Base-by-base conservation (phyloP, 768 basidiomycete genomes). In the Pleurotus tuber-regium region DNA sequence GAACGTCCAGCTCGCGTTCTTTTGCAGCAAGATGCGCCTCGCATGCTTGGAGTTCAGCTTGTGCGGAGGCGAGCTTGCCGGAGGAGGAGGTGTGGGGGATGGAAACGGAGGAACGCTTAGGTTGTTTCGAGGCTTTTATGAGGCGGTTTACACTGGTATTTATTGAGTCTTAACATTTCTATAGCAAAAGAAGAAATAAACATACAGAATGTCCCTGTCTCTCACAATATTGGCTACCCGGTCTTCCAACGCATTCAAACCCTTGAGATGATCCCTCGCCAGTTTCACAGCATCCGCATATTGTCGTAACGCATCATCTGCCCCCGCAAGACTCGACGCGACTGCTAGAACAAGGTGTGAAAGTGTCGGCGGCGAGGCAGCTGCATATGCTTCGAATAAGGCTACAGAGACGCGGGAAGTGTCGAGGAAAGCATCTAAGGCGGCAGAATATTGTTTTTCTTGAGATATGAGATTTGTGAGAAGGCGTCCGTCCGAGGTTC, bases 191-290 rank as follows among this genome's bases (percentile, higher is more conserved):
- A 24, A 8, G 39, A 4, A 28, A 30, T 42, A 39, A 9, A 76
- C 87, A 61, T 55, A 91, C 90, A 92, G 74, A 56, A 93, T 92
- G 59, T 92, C 89, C 39, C 87, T 71, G 66, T 92, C 90, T 4
- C 87, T 70, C 54, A 88, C 69, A 47, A 91, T 72, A 56, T 80
- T 83, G 3, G 72, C 74, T 3, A 92, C 80, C 51, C 89, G 88
- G 39, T 89, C 86, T 66, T 92, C 89, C 49, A 87, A 70, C 8
- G 70, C 70, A 61, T 84, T 87, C 55, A 93, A 68, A 2, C 65
- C 66, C 54, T 71, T 73, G 54, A 92, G 73, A 51, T 79, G 73
- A 25, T 80, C 80, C 28, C 80, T 74, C 82, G 88, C 92, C 14
- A 74, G 64, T 30, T 91, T 86, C 1, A 92, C 70, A 0, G 79